Percentiles rank a stretch among this genome's conserved stretches.
phyloP scores from a whole-genome alignment of 2,329 filamentous ascomycete species.

The Alternaria gaisen region DNA sequence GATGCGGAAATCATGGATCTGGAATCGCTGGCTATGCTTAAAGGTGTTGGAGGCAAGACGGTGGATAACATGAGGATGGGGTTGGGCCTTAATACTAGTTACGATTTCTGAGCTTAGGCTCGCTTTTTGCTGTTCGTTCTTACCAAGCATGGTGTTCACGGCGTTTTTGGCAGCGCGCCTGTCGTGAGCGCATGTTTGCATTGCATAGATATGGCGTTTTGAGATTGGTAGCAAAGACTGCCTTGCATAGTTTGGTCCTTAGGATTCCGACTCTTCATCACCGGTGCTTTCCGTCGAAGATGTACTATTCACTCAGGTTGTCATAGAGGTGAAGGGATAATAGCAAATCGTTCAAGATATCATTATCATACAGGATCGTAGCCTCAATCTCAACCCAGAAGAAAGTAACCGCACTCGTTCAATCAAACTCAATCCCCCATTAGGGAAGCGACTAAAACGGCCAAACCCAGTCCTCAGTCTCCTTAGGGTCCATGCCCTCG shows the following conservation, averaged over 20 bases:
- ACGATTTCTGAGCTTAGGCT: conserved; percentile 35
- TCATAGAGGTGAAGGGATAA: background rate
- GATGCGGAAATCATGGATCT: conserved; percentile 53
- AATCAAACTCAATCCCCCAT: background rate
- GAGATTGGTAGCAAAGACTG: background rate
- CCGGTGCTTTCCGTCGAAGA: background rate
- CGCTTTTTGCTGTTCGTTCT: background rate
- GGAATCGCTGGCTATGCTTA: conserved; percentile 56
- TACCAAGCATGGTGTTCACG: conserved; percentile 33
- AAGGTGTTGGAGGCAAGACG: conserved; percentile 60
- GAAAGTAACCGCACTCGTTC: background rate
- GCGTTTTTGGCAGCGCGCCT: conserved; percentile 4
- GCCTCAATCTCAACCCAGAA: background rate
- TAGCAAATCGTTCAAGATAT: background rate
- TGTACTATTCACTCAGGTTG: background rate
- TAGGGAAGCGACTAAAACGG: conserved; percentile 50
- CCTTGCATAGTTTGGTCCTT: background rate
- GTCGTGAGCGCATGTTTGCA: background rate
- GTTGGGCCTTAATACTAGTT: conserved; percentile 29
- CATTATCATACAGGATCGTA: background rate
- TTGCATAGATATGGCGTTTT: conserved; percentile 13
- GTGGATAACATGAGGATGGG: conserved; percentile 61
- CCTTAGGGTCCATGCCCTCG: conserved; percentile 75
- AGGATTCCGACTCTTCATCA: background rate
- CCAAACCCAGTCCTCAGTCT: conserved; percentile 74